phyloP scores from a whole-genome alignment of 306 rosid genomes.

The Comarum palustre region DNA sequence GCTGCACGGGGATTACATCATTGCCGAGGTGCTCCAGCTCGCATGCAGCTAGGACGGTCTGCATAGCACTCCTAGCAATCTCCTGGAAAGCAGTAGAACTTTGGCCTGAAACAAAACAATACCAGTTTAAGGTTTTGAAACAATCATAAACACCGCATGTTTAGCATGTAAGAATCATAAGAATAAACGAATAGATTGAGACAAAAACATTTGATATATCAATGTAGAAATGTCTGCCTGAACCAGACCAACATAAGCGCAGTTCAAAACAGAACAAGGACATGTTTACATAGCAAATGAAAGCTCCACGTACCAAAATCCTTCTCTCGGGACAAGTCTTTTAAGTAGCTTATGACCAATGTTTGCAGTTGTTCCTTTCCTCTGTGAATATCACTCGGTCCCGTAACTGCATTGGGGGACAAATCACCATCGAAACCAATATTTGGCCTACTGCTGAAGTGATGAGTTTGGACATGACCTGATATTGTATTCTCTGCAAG shows the following conservation, averaged over 20 bases:
- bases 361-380: slow-evolving; percentile 67
- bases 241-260: background rate
- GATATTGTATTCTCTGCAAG: slow-evolving; percentile 37
- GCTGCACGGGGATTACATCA: slow-evolving; percentile 49
- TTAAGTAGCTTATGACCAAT: slow-evolving; percentile 59
- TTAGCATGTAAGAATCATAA: background rate
- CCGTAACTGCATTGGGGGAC: slow-evolving; percentile 30
- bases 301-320: slow-evolving; percentile 50
- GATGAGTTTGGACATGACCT: slow-evolving; percentile 45
- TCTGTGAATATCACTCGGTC: slow-evolving; percentile 38
- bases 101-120: slow-evolving; percentile 46
- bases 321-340: slow-evolving; percentile 45
- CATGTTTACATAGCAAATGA: background rate
- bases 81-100: slow-evolving; percentile 44
- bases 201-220: background rate
- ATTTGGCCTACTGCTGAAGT: slow-evolving; percentile 41
- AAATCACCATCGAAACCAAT: slow-evolving; percentile 30
- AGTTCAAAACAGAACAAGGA: background rate
- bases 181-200: background rate
- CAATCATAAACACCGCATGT: background rate
- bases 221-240: background rate
- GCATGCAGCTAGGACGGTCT: slow-evolving; percentile 70
- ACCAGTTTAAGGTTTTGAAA: slow-evolving; percentile 27
- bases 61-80: slow-evolving; percentile 50
- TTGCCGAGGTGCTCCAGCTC: slow-evolving; percentile 59